Conservation (phyloP, 352 stramenopile species). For the Phytopythium aichiense region DNA sequence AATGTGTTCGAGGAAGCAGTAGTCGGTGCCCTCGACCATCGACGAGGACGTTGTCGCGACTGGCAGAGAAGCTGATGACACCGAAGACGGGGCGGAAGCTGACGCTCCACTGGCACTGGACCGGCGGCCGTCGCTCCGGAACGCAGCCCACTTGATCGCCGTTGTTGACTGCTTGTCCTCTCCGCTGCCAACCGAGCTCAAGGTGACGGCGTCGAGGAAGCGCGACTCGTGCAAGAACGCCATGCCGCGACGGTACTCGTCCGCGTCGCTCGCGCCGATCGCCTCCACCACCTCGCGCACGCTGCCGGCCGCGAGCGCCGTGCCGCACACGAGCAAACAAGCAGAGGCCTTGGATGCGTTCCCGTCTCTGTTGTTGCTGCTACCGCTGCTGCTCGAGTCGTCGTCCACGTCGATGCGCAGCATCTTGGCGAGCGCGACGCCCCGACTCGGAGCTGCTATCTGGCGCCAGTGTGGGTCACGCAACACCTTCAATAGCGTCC, state of each 20-base stretch:
- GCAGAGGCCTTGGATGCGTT: constrained; percentile 16
- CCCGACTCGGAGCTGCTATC: constrained; percentile 45
- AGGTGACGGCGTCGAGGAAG: constrained; percentile 58
- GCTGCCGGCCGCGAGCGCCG: constrained; percentile 42
- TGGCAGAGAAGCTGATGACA: background rate
- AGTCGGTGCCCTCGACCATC: constrained; percentile 41
- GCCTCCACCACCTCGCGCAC: constrained; percentile 67
- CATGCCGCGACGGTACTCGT: constrained; percentile 70
- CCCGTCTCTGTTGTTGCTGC: background rate
- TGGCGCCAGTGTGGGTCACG: constrained; percentile 51
- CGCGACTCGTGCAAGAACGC: constrained; percentile 48
- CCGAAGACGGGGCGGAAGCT: background rate
- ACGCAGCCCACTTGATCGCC: constrained; percentile 75
- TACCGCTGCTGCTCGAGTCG: background rate
- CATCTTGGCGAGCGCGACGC: constrained; percentile 57
- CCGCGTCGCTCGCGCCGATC: constrained; percentile 51
- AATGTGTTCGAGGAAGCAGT: constrained; percentile 76
- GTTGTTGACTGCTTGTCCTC: constrained; percentile 26
- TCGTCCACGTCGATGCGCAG: constrained; percentile 44
- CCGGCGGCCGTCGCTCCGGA: constrained; percentile 31
- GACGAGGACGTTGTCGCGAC: background rate
- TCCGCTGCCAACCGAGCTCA: constrained; percentile 36
- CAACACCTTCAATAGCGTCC: constrained; percentile 35
- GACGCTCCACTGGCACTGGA: background rate
- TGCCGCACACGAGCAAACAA: constrained; percentile 63